These are phyloP conservation scores for Centella asiatica DNA, from an alignment of 129 eudicot genomes.

Conservation along the genomic window DNA sequence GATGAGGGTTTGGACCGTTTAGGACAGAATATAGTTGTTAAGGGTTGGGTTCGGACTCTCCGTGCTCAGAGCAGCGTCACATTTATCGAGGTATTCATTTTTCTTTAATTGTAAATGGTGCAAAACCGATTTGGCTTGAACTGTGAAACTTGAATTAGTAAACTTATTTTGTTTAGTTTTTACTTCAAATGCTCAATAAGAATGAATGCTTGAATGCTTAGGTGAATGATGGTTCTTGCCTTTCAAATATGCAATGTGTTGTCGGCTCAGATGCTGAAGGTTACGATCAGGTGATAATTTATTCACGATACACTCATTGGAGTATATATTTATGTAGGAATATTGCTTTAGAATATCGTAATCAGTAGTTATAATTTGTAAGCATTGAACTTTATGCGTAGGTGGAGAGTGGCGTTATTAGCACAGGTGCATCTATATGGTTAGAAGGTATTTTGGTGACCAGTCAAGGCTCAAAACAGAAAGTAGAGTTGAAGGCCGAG, in stretches of 20 bases:
- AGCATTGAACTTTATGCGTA: slow-evolving; percentile 20
- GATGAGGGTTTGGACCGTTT: slow-evolving; percentile 65
- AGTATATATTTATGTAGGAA: not conserved
- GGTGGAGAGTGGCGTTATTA: slow-evolving; percentile 67
- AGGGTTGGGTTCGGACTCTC: slow-evolving; percentile 86
- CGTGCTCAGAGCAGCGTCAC: slow-evolving; percentile 89
- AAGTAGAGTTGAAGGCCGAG: slow-evolving; percentile 68
- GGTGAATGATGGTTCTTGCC: slow-evolving; percentile 96
- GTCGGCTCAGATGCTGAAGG: slow-evolving; percentile 77
- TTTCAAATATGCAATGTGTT: slow-evolving; percentile 96
- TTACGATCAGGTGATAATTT: slow-evolving; percentile 73
- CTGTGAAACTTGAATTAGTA: not conserved
- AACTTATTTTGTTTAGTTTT: not conserved
- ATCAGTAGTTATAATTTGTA: not conserved
- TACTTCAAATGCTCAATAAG: not conserved
- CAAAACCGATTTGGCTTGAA: too few relatives aligned
- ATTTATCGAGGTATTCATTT: slow-evolving; percentile 64
- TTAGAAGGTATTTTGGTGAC: slow-evolving; percentile 66
- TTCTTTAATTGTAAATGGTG: not conserved
- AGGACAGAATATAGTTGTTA: slow-evolving; percentile 60
- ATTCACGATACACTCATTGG: too few relatives aligned
- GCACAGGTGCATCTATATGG: slow-evolving; percentile 83
- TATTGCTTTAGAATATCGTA: not conserved
- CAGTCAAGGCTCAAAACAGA: slow-evolving; percentile 90
- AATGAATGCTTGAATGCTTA: slow-evolving; percentile 15